Conservation (phyloP, 75 land plant species). For the Azolla pinnata region DNA sequence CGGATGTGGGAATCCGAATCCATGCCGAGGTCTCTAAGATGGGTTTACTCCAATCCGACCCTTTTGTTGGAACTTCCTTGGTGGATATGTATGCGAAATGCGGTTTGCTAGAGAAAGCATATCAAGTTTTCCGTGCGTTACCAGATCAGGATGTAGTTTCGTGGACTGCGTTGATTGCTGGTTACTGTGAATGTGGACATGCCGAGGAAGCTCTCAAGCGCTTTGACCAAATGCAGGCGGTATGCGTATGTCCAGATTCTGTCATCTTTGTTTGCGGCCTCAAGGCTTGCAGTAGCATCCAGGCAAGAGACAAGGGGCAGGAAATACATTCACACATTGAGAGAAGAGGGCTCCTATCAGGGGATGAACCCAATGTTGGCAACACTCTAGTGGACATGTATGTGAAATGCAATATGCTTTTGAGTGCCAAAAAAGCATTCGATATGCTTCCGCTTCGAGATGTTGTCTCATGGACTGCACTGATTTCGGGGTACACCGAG, state of each 20-base stretch:
- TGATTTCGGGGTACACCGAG: conserved; percentile 45
- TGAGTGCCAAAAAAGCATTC: conserved; percentile 43
- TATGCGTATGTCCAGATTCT: conserved; percentile 24
- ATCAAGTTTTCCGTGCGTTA: conserved; percentile 34
- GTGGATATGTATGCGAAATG: conserved; percentile 53
- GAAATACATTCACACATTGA: conserved; percentile 49
- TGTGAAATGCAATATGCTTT: conserved; percentile 49
- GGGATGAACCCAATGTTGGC: conserved; percentile 25
- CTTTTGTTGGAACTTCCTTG: conserved; percentile 19
- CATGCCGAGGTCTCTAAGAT: conserved; percentile 12
- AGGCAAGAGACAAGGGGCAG: conserved; percentile 22
- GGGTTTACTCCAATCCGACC: conserved; percentile 11
- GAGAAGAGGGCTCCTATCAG: conserved; percentile 25
- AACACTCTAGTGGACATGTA: conserved; percentile 65
- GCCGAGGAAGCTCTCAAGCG: conserved; percentile 38
- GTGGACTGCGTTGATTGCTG: conserved; percentile 64
- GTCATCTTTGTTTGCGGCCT: conserved; percentile 46
- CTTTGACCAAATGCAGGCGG: conserved; percentile 33
- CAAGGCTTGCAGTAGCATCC: conserved; percentile 36
- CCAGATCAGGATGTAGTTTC: conserved; percentile 42
- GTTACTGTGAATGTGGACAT: conserved; percentile 35
- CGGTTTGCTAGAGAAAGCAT: conserved; percentile 30
- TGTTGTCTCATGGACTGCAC: conserved; percentile 69
- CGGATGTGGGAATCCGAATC: conserved; percentile 11
- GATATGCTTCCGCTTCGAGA: conserved; percentile 46